Conservation (phyloP, 2,329 filamentous ascomycete genomes). For the Ophiostoma australiae region DNA sequence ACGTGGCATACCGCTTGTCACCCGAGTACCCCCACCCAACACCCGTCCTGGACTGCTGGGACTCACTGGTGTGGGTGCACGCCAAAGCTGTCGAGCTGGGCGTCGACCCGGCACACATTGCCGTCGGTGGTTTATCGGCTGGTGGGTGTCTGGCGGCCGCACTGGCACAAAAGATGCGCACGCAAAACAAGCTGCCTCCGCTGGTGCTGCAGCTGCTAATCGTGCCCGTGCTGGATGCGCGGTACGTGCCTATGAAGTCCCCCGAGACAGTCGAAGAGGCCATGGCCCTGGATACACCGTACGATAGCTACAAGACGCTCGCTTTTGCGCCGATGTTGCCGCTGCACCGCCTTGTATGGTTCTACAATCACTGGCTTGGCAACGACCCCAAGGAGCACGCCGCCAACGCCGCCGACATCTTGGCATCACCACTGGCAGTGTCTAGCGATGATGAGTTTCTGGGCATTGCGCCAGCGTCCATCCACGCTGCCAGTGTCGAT, state of each 20-base stretch:
- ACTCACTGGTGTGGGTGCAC: slow-evolving; percentile 36
- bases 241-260: slow-evolving; percentile 22
- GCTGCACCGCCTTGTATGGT: slow-evolving; percentile 24
- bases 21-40: slow-evolving; percentile 46
- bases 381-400: slow-evolving; percentile 12
- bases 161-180: slow-evolving; percentile 40
- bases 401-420: slow-evolving; percentile 3
- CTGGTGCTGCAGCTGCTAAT: slow-evolving; percentile 35
- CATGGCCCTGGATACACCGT: slow-evolving; percentile 14
- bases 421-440: slow-evolving; percentile 22
- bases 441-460: background rate
- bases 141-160: slow-evolving; percentile 31
- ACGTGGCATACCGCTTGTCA: slow-evolving; percentile 46
- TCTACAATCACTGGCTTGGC: slow-evolving; percentile 25
- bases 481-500: slow-evolving; percentile 23
- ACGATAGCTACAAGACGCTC: slow-evolving; percentile 20
- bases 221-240: slow-evolving; percentile 38
- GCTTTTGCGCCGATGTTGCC: slow-evolving; percentile 25
- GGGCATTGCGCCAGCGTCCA: slow-evolving; percentile 14
- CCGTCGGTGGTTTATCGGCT: slow-evolving; percentile 32
- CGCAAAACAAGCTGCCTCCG: slow-evolving; percentile 29
- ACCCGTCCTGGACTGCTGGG: slow-evolving; percentile 39
- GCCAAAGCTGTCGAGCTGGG: slow-evolving; percentile 27
- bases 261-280: background rate
- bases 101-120: slow-evolving; percentile 30